Conservation (phyloP, 2,329 filamentous ascomycete species). For the Nemania sp. region DNA sequence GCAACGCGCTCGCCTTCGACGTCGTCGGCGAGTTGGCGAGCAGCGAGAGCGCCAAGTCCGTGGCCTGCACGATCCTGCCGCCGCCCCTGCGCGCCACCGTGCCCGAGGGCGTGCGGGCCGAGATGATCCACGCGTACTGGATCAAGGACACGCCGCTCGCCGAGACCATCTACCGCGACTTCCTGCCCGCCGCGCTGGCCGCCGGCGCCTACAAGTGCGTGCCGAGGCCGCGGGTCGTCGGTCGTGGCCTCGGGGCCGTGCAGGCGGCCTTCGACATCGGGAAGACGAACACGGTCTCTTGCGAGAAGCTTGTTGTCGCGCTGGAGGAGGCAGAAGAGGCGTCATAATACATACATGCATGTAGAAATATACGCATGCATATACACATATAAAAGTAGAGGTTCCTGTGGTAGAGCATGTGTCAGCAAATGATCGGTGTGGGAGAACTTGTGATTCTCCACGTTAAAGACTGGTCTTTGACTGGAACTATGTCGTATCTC, state of each 20-base stretch:
- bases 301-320: slow-evolving; percentile 44
- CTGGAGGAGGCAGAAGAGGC: not conserved
- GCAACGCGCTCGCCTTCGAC: slow-evolving; percentile 28
- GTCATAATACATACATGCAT: not conserved
- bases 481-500: too few relatives aligned
- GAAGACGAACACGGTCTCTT: slow-evolving; percentile 41
- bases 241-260: slow-evolving; percentile 38
- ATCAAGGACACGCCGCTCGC: slow-evolving; percentile 35
- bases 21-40: slow-evolving; percentile 28
- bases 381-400: too few relatives aligned
- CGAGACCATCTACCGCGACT: slow-evolving; percentile 32
- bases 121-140: slow-evolving; percentile 31
- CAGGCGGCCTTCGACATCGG: slow-evolving; percentile 38
- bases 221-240: slow-evolving; percentile 38
- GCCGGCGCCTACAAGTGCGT: slow-evolving; percentile 31
- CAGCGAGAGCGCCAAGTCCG: slow-evolving; percentile 25
- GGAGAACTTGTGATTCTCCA: too few relatives aligned
- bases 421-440: too few relatives aligned
- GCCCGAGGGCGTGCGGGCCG: slow-evolving; percentile 22
- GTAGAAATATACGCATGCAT: too few relatives aligned
- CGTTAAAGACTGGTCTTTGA: too few relatives aligned
- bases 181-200: slow-evolving; percentile 36
- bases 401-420: too few relatives aligned
- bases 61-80: slow-evolving; percentile 28
- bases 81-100: not conserved